Conservation (phyloP, 176 grass and related monocot species). For the Oryza longistaminata region DNA sequence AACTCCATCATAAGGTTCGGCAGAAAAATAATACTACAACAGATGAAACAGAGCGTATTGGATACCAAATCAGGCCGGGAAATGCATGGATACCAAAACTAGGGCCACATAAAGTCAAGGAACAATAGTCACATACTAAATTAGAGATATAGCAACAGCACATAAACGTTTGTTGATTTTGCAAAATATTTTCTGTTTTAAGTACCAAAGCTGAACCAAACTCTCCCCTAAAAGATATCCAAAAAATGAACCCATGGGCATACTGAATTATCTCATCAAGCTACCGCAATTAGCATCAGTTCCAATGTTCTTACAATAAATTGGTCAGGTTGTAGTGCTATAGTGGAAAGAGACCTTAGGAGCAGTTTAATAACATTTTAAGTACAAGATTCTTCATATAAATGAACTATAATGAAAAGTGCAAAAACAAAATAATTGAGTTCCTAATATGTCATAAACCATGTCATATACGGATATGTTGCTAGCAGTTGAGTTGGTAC, state of each 20-base stretch:
- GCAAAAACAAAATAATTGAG: background rate
- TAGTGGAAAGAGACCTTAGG: background rate
- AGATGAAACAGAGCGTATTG: background rate
- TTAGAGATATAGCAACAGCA: background rate
- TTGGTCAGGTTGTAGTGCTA: background rate
- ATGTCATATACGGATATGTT: too few relatives aligned
- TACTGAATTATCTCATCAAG: background rate
- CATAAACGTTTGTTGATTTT: background rate
- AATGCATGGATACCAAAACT: background rate
- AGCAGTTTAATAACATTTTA: background rate
- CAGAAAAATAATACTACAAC: background rate
- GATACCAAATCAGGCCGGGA: background rate
- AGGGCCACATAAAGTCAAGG: background rate
- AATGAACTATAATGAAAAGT: background rate
- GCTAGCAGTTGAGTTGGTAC: too few relatives aligned
- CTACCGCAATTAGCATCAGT: conserved; percentile 7
- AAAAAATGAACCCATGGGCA: conserved; percentile 7
- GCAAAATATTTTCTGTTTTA: background rate
- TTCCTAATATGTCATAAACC: too few relatives aligned
- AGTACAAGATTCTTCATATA: background rate
- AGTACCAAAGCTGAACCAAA: conserved; percentile 1
- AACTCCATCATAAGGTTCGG: background rate
- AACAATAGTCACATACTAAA: conserved; percentile 2
- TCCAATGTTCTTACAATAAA: background rate
- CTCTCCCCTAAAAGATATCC: background rate